Percentiles rank a stretch among this genome's conserved stretches.
Conservation (phyloP, 2,329 filamentous ascomycete species). For the Botrytis aclada region DNA sequence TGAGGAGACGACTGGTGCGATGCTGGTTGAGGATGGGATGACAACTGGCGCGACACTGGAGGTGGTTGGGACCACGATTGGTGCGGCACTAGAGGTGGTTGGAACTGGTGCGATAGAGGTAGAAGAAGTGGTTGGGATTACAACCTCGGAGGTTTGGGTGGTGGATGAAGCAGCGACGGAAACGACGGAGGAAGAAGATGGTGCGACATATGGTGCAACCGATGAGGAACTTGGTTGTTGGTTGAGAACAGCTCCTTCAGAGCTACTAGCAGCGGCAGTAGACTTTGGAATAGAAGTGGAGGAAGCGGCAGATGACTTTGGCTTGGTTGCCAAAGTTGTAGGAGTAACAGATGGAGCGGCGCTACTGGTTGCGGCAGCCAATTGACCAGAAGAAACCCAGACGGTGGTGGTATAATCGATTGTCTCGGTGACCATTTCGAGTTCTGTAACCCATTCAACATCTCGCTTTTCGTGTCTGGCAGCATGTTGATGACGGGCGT, state of each 20-base stretch:
- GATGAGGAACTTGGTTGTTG: not conserved
- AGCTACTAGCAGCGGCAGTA: slow-evolving; percentile 4
- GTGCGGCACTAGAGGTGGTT: slow-evolving; percentile 28
- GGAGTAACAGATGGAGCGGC: slow-evolving; percentile 15
- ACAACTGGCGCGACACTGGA: slow-evolving; percentile 27
- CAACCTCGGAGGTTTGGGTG: not conserved
- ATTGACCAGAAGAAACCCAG: slow-evolving; percentile 40
- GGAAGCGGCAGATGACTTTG: slow-evolving; percentile 28
- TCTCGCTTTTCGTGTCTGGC: slow-evolving; percentile 33
- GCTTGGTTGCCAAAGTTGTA: slow-evolving; percentile 21
- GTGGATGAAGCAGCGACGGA: slow-evolving; percentile 13
- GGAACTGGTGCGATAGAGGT: slow-evolving; percentile 17
- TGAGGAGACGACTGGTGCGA: slow-evolving; percentile 22
- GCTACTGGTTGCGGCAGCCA: slow-evolving; percentile 12
- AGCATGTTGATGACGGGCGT: slow-evolving; percentile 38
- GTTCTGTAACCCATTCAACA: slow-evolving; percentile 49
- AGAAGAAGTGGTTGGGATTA: slow-evolving; percentile 15
- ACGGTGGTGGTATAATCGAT: slow-evolving; percentile 41
- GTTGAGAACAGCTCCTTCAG: not conserved
- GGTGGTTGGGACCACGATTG: slow-evolving; percentile 23
- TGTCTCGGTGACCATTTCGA: slow-evolving; percentile 47
- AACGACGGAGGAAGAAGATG: slow-evolving; percentile 6
- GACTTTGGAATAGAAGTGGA: slow-evolving; percentile 19
- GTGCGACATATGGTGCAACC: slow-evolving; percentile 14
- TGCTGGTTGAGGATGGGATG: slow-evolving; percentile 26